Conservation (phyloP, 208 protist genomes). For the Kentomonas sorsogonicus region DNA sequence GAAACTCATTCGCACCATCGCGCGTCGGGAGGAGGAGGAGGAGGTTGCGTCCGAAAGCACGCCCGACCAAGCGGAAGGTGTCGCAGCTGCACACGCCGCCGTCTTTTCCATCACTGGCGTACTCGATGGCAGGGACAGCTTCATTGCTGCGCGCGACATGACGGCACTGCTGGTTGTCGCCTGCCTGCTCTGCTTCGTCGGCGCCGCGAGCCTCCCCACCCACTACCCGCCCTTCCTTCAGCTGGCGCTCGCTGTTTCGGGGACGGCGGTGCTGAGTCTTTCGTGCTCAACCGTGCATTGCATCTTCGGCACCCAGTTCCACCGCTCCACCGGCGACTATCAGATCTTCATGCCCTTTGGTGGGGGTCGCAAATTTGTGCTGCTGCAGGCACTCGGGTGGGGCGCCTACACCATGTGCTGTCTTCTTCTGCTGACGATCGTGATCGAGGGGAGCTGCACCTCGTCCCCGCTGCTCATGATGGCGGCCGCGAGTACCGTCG, state of each 20-base stretch:
- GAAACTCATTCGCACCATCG: too few species aligned
- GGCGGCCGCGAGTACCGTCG: constrained; percentile 32
- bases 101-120: background rate
- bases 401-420: constrained; percentile 35
- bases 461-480: constrained; percentile 28
- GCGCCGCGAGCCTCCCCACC: too few species aligned
- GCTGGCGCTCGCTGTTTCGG: constrained; percentile 50
- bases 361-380: constrained; percentile 49
- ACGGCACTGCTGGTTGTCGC: constrained; percentile 37
- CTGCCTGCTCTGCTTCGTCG: constrained; percentile 31
- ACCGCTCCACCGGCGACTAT: constrained; percentile 36
- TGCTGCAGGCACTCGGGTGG: constrained; percentile 54
- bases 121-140: constrained; percentile 9
- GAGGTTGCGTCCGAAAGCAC: too few species aligned
- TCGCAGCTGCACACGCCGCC: background rate
- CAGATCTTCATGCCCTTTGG: constrained; percentile 72
- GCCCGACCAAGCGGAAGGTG: background rate
- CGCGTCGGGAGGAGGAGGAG: too few species aligned
- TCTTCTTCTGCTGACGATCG: constrained; percentile 33
- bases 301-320: constrained; percentile 51
- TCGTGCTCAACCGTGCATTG: constrained; percentile 58
- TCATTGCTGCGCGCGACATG: constrained; percentile 50
- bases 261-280: constrained; percentile 33
- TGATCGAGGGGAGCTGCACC: constrained; percentile 33
- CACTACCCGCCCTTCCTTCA: too few species aligned